Evolutionary conservation across 371 early-diverging fungal species (phyloP), one percentile per base, ranked within the genome.

Genomic region (Paraphysoderma sedebokerense): DNA sequence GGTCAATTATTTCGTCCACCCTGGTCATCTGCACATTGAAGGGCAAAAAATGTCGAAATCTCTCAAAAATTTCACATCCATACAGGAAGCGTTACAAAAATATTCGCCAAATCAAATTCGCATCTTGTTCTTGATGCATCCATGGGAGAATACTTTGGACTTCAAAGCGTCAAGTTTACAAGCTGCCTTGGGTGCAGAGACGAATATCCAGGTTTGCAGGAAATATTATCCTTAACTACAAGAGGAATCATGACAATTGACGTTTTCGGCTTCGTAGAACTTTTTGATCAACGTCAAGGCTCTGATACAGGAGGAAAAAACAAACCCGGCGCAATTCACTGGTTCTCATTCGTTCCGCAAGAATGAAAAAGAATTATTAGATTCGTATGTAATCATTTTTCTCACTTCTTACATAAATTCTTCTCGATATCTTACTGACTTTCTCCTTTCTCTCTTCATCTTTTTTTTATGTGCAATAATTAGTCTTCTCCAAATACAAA

Each of bases 41-140:
- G 98, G 98, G 19, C 79, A 80, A 56, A 99, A 99, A 72, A 99
- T 99, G 99, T 87, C 88, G 55, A 99, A 99, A 74, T 85, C 86
- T 53, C 67, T 99, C 33, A 99, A 99, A 73, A 99, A 99, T 72
- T 99, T 98, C 64, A 83, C 92, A 49, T 31, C 38, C 40, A 26
- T 24, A 40, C 46, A 74, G 65, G 87, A 97, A 60, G 88, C 92
- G 17, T 71, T 99, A 38, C 65, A 80, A 48, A 78, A 73, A 48
- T 77, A 83, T 61, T 74, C 86, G 7, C 71, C 95, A 7, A 71
- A 86, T 30, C 92, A 95, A 65, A 65, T 99, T 39, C 83, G 99
- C 50, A 63, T 92, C 48, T 77, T 92, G 70, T 98, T 97, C 71
- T 68, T 99, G 56, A 63, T 85, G 37, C 85, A 92, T 51, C 76